These are phyloP conservation scores for Cyclocybe aegerita DNA, from an alignment of 768 basidiomycete genomes.

Conservation along the genomic window DNA sequence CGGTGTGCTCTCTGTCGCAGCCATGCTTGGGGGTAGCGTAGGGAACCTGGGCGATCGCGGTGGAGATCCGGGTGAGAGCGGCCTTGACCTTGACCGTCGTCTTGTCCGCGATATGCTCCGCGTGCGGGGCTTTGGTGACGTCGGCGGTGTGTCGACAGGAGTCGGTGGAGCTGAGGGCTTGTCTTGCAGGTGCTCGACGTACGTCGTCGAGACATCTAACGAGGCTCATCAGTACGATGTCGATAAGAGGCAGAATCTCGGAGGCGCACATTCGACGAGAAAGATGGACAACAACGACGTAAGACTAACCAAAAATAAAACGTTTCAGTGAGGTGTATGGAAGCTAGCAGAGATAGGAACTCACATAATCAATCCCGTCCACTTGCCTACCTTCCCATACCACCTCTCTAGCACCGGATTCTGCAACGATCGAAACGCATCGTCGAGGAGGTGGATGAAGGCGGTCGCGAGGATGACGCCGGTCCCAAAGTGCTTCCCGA, in stretches of 20 bases:
- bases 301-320: not conserved
- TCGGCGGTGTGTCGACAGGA: slow-evolving; percentile 23
- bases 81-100: too few relatives aligned
- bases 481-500: slow-evolving; percentile 89
- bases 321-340: not conserved
- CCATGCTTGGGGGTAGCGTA: not conserved
- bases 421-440: slow-evolving; percentile 64
- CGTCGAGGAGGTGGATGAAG: slow-evolving; percentile 79
- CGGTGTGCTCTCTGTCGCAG: too few relatives aligned
- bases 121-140: slow-evolving; percentile 17
- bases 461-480: slow-evolving; percentile 84
- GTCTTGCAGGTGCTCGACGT: slow-evolving; percentile 69
- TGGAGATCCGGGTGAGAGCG: not conserved
- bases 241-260: not conserved
- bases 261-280: slow-evolving; percentile 70
- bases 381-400: slow-evolving; percentile 50
- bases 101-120: slow-evolving; percentile 3
- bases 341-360: slow-evolving; percentile 22
- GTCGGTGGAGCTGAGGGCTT: slow-evolving; percentile 53
- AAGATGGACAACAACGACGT: slow-evolving; percentile 69
- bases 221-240: slow-evolving; percentile 5
- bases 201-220: slow-evolving; percentile 71
- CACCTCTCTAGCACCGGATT: slow-evolving; percentile 41
- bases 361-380: slow-evolving; percentile 75
- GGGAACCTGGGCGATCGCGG: not conserved